Base-by-base conservation (phyloP, 257 asterid species). In the Hygrophila difformis region DNA sequence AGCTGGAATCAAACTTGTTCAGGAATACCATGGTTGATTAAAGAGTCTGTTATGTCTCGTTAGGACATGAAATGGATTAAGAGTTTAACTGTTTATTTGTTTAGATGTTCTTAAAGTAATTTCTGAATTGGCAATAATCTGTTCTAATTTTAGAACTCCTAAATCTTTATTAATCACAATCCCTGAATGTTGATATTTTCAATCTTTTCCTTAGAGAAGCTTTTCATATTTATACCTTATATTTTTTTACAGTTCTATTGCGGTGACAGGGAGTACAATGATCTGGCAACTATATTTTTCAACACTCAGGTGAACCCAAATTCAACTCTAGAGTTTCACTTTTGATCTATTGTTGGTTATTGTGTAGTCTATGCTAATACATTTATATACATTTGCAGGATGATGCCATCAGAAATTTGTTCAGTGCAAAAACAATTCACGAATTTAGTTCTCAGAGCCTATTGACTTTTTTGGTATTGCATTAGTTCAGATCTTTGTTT, bases 371-470 rank as follows among this genome's bases (percentile, higher is more conserved):
- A 34, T 39, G 51, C 76, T 83, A 51, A 74, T 65, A 61, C 52
- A 24, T 20, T 36, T 19, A n/a, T 54, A 11, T 62, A 18, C 56
- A 31, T 44, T 63, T 68, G 65, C 93, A 91, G 96, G 99, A 91
- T 72, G 99, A 91, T 56, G 99, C 99, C 61, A 91, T 91, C 73
- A 81, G 96, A 71, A 91, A 91, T 67, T 70, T 91, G 68, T 91
- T 91, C 68, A 86, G 99, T 63, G 96, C 96, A 33, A 91, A 91
- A 66, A 91, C 99, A 28, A 81, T 81, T 59, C 95, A 86, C 34
- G 99, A 91, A 66, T 91, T 75, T 49, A 86, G 98, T 38, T 96
- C 98, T 2, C 87, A 71, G 67, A 78, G 93, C 79, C 74, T 91
- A 53, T 72, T 91, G 60, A 76, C 96, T 0, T 91, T 86, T 80